Conservation (phyloP, 129 eudicot genomes). For the Mikania micrantha region DNA sequence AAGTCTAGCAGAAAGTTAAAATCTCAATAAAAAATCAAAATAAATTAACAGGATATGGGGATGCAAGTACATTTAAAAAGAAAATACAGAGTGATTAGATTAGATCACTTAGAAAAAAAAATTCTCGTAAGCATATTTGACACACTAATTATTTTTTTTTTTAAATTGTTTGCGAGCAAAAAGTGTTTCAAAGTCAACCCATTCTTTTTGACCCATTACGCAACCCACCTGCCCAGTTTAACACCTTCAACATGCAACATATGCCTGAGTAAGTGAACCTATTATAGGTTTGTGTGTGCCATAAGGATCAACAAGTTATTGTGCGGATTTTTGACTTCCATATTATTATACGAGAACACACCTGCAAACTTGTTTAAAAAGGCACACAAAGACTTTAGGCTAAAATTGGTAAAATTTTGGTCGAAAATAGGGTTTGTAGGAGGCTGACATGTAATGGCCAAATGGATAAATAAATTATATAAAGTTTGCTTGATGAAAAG, state of each 20-base stretch:
- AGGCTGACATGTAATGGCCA: too few species aligned
- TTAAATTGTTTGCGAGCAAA: background rate
- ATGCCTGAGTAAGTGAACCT: background rate
- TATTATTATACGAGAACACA: background rate
- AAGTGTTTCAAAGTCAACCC: background rate
- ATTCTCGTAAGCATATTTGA: background rate
- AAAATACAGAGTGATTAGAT: background rate
- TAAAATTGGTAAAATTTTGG: too few species aligned
- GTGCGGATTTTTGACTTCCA: background rate
- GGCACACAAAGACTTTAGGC: too few species aligned
- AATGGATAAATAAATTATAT: too few species aligned
- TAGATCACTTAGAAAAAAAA: background rate
- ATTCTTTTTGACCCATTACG: background rate
- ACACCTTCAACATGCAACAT: background rate
- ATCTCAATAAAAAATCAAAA: background rate
- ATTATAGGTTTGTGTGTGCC: background rate
- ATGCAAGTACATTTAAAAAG: background rate
- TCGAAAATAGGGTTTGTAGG: too few species aligned
- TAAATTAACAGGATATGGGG: background rate
- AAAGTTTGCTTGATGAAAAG: too few species aligned
- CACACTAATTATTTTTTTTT: background rate
- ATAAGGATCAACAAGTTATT: background rate
- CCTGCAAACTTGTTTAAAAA: too few species aligned
- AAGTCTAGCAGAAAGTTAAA: conserved; percentile 5
- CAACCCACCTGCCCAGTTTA: background rate